Evolutionary conservation across 768 basidiomycete species (phyloP), one percentile per base, ranked within the genome.

Genomic region (Zangia roseola): DNA sequence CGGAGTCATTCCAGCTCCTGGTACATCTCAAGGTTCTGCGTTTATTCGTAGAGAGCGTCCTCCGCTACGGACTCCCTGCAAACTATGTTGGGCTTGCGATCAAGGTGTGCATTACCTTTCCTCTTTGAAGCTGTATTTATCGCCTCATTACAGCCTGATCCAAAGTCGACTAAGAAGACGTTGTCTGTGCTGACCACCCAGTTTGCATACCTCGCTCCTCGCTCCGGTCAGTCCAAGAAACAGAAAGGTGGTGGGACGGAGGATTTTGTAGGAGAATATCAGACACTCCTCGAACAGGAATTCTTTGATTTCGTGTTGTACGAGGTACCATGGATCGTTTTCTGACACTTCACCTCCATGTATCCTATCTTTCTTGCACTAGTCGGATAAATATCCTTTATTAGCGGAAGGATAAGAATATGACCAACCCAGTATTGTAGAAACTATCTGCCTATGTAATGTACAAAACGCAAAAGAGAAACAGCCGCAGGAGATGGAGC

Each of bases 231-330:
- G 60, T 66, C 73, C 20, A 73, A 72, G 54, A 67, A 68, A 40
- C 53, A 53, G 49, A 53, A 52, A 20, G 61, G 59, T 9, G 71
- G 69, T 1, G 70, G 68, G 7, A 73, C 70, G 37, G 84, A 87
- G 6, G 91, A 93, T 23, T 86, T 91, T 47, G 77, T 81, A 13
- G 95, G 94, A 55, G 95, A 99, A 68, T 99, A 89, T 67, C 90
- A 93, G 65, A 80, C 82, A 12, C 71, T 99, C 31, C 81, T 99
- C 77, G 97, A 99, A 63, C 89, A 94, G 66, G 95, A 99, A 68
- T 90, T 88, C 65, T 93, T 88, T 65, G 92, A 95, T 69, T 99
- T 97, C 61, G 91, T 97, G 20, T 64, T 95, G 62, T 94, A 86
- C 64, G 95, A 97, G 68, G 81, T 99, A 45, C 92, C 91, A 26